A percentile compares a stretch with the other conserved stretches of the same genome.
Evolutionary conservation across 305 asterid genomes (phyloP).

Genomic region (Petunia hybrid): DNA sequence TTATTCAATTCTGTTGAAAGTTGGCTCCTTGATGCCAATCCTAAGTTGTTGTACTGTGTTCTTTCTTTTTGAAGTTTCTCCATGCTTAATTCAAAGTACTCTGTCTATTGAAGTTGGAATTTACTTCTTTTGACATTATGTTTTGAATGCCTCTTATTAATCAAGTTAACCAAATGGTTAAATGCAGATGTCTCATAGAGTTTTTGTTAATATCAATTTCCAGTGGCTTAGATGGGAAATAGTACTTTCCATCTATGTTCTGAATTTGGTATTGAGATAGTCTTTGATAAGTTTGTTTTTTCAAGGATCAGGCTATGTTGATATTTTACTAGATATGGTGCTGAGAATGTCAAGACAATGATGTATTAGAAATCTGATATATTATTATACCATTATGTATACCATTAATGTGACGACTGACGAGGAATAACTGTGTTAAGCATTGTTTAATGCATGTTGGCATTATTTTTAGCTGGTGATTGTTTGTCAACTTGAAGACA

Average conservation of each 20-base stretch:
- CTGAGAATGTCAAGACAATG: slow-evolving; percentile 11
- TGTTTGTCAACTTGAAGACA: not conserved
- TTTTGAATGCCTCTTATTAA: not conserved
- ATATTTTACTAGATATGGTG: not conserved
- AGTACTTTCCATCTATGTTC: too few relatives aligned
- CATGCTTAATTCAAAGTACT: slow-evolving; percentile 2
- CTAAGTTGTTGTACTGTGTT: not conserved
- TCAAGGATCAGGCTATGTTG: too few relatives aligned
- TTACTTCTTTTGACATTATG: not conserved
- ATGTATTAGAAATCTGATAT: not conserved
- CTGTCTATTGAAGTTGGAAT: not conserved
- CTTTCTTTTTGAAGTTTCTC: not conserved
- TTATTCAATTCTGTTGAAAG: slow-evolving; percentile 26
- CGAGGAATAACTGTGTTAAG: slow-evolving; percentile 1
- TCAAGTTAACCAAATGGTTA: too few relatives aligned
- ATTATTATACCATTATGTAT: not conserved
- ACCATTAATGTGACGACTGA: not conserved
- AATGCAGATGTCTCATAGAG: too few relatives aligned
- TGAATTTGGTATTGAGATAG: too few relatives aligned
- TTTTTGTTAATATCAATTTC: not conserved
- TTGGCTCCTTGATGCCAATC: slow-evolving; percentile 7
- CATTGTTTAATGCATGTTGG: not conserved
- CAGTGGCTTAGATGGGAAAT: not conserved
- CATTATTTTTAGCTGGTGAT: not conserved
- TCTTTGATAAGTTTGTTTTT: too few relatives aligned